These are phyloP conservation scores for Aspergillus piperis DNA, from an alignment of 2,329 filamentous ascomycete species.

Conservation along the genomic window DNA sequence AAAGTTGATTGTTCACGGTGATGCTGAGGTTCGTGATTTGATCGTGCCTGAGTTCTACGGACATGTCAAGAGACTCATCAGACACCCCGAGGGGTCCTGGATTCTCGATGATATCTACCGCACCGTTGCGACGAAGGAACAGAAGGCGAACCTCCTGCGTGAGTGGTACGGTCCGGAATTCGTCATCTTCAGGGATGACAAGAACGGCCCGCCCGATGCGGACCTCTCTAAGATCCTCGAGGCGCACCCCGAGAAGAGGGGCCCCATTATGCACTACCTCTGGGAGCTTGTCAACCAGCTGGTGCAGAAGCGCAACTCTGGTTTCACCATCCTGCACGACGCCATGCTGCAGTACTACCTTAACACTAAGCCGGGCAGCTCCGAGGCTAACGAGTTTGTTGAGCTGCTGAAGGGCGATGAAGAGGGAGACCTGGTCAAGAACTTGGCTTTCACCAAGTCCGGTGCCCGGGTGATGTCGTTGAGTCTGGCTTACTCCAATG, in stretches of 20 bases:
- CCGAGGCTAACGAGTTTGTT: constrained; percentile 83
- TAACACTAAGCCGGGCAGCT: constrained; percentile 72
- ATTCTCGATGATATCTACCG: constrained; percentile 97
- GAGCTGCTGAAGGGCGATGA: constrained; percentile 92
- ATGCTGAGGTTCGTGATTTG: constrained; percentile 80
- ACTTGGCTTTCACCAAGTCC: constrained; percentile 91
- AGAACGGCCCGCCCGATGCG: constrained; percentile 53
- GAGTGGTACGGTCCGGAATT: constrained; percentile 99
- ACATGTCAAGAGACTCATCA: constrained; percentile 87
- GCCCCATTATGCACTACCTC: constrained; percentile 81
- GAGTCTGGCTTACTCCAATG: constrained; percentile 77
- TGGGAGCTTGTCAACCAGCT: constrained; percentile 86
- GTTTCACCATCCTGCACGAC: constrained; percentile 96
- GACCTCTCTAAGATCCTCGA: constrained; percentile 76
- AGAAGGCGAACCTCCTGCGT: constrained; percentile 80
- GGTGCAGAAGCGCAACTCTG: constrained; percentile 93
- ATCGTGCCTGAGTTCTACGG: constrained; percentile 96
- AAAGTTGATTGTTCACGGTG: constrained; percentile 91
- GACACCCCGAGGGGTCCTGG: constrained; percentile 95
- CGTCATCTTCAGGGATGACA: constrained; percentile 68
- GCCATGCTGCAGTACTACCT: constrained; percentile 97
- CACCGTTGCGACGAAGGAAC: constrained; percentile 77
- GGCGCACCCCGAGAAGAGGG: constrained; percentile 79
- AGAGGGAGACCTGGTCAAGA: constrained; percentile 85
- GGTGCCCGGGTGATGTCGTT: constrained; percentile 81